Conservation (phyloP, 2,329 filamentous ascomycete genomes). For the Westerdykella aurantiaca region DNA sequence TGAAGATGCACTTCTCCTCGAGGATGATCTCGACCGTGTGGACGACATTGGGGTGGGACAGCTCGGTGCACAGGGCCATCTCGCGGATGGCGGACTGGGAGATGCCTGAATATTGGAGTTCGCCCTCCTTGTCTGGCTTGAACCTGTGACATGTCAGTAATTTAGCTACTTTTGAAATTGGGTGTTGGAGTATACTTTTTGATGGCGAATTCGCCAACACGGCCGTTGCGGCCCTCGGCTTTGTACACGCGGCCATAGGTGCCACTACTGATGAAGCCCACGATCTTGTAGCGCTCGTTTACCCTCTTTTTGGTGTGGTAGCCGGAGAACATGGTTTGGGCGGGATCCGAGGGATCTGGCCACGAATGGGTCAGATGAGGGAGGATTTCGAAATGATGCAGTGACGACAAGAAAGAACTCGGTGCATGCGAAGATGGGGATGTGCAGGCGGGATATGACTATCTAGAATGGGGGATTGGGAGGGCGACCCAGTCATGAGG, state of each 20-base stretch:
- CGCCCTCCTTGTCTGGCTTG: conserved; percentile 97
- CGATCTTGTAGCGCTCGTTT: conserved; percentile 88
- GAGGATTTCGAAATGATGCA: conserved; percentile 3
- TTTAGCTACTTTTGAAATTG: background rate
- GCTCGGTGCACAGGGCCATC: conserved; percentile 93
- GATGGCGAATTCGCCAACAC: conserved; percentile 85
- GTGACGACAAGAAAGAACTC: conserved; percentile 2
- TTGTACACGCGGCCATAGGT: conserved; percentile 99
- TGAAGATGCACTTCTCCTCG: conserved; percentile 98
- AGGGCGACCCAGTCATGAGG: too few species aligned
- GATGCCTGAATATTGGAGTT: conserved; percentile 94
- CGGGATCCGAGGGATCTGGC: conserved; percentile 22
- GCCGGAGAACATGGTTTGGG: conserved; percentile 40
- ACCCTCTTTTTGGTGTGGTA: conserved; percentile 75
- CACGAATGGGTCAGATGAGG: conserved; percentile 4
- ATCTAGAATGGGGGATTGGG: too few species aligned
- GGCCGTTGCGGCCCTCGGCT: conserved; percentile 68
- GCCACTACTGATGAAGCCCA: conserved; percentile 96
- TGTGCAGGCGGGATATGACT: background rate
- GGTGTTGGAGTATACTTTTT: conserved; percentile 67
- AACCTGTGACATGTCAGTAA: conserved; percentile 47
- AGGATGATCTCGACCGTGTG: conserved; percentile 90
- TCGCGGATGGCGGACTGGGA: conserved; percentile 96
- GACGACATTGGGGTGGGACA: conserved; percentile 84
- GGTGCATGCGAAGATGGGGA: conserved; percentile 1